phyloP scores from a whole-genome alignment of 768 basidiomycete species.

The Podaxis pistillaris region DNA sequence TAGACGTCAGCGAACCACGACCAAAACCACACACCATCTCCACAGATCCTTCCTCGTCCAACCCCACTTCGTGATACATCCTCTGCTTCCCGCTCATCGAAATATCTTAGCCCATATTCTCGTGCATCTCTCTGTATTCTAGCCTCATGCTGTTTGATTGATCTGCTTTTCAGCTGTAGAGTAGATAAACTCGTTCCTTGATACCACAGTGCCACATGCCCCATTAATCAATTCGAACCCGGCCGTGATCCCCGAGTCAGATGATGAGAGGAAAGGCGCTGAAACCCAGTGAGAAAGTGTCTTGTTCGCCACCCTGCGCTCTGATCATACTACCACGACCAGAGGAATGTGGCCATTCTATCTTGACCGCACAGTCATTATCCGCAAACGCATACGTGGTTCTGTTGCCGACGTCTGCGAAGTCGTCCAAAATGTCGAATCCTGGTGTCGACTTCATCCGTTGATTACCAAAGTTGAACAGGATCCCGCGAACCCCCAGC shows the following conservation, averaged over 20 bases:
- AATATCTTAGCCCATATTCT: neutral
- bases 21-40: neutral
- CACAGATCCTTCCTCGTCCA: conserved; percentile 1
- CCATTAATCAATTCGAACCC: neutral
- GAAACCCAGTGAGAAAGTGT: neutral
- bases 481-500: conserved; percentile 9
- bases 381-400: conserved; percentile 23
- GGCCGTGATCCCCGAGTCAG: neutral
- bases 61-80: neutral
- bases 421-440: conserved; percentile 2
- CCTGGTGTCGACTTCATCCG: conserved; percentile 7
- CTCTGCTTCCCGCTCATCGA: neutral
- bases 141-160: neutral
- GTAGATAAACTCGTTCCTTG: neutral
- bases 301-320: neutral
- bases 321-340: neutral
- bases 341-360: conserved; percentile 32
- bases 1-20: conserved; percentile 40
- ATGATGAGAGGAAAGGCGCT: neutral
- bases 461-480: conserved; percentile 8
- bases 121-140: neutral
- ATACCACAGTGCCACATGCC: neutral
- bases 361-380: conserved; percentile 23
- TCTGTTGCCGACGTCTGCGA: conserved; percentile 5
- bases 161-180: neutral